Base-by-base conservation (phyloP, 208 protist genomes). In the Leishmania lainsoni region DNA sequence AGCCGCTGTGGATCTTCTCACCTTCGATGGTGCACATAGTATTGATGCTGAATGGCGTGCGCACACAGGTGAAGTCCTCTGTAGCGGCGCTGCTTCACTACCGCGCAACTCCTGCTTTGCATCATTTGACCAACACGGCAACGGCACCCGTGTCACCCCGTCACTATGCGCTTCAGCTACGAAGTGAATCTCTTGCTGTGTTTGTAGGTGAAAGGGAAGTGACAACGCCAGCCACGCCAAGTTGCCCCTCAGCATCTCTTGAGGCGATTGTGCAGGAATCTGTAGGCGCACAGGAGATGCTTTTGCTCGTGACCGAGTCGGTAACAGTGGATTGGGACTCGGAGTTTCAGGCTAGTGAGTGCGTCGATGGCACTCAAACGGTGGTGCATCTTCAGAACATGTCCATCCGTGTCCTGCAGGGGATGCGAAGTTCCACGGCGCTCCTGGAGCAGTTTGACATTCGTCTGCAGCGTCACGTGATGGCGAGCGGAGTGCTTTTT, bases 1-100 rank as follows among this genome's bases (percentile, higher is more conserved):
- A 35, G 58, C 74, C 82, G 22, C 54, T 86, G 58, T 86, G 82
- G 82, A 26, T 86, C 39, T 52, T 86, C 3, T 72, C 82, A 42
- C 82, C 82, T 39, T 86, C 82, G 32, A 74, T 79, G 82, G 48
- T 48, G 26, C 54, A 48, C 56, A 48, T 48, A 29, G 29, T 32
- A 20, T 16, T 17, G 26, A 49, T 77, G 29, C 61, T 86, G 39
- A 16, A 52, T 12, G 78, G 78, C 3, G 8, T 80, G 29, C 74
- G 77, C 6, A 45, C 63, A 42, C 77, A 82, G 35, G 16, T 82
- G 63, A 5, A 42, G 5, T 35, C n/a, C 26, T 49, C 65, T 12
- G 52, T 29, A n/a, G 12, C 42, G 6, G 70, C 26, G 14, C 26
- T 78, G 5, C 72, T 61, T 39, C n/a, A 17, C n/a, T 5, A 6